Conservation (phyloP, 768 basidiomycete genomes). For the Termitomyces sp. region DNA sequence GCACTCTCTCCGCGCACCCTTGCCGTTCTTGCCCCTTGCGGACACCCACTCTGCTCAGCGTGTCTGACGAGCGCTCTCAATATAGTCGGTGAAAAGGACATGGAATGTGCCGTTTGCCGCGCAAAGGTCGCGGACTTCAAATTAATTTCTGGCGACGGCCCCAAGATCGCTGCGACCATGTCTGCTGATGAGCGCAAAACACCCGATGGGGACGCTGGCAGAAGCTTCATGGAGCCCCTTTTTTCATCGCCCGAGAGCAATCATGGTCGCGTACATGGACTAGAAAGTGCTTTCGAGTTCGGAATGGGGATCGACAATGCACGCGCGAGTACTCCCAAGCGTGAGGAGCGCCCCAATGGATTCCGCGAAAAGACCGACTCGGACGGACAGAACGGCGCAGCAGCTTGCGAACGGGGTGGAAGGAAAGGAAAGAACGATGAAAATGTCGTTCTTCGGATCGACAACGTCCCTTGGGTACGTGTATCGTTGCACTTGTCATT, state of each 20-base stretch:
- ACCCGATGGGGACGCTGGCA: conserved; percentile 7
- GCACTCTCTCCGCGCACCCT: conserved; percentile 36
- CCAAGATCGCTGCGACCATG: conserved; percentile 4
- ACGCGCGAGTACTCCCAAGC: conserved; percentile 41
- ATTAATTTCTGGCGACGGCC: conserved; percentile 27
- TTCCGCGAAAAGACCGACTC: neutral
- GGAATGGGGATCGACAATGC: conserved; percentile 28
- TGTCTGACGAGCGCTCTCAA: conserved; percentile 85
- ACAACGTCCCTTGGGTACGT: conserved; percentile 85
- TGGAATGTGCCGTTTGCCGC: conserved; percentile 81
- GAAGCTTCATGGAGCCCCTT: conserved; percentile 29
- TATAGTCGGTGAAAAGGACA: conserved; percentile 86
- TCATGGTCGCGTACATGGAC: conserved; percentile 16
- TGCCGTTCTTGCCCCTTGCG: conserved; percentile 70
- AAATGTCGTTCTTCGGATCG: conserved; percentile 69
- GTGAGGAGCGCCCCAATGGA: conserved; percentile 17
- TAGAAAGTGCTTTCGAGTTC: conserved; percentile 39
- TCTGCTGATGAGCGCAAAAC: conserved; percentile 12
- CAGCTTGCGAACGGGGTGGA: conserved; percentile 6
- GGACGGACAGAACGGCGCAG: conserved; percentile 8
- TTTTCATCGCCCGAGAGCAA: conserved; percentile 28
- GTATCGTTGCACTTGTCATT: neutral
- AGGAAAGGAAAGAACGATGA: conserved; percentile 25
- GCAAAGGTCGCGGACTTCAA: conserved; percentile 65
- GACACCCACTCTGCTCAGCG: conserved; percentile 70